These are phyloP conservation scores for Neolentinus lepideus DNA, from an alignment of 1,284 basidiomycete genomes.

Conservation along the genomic window DNA sequence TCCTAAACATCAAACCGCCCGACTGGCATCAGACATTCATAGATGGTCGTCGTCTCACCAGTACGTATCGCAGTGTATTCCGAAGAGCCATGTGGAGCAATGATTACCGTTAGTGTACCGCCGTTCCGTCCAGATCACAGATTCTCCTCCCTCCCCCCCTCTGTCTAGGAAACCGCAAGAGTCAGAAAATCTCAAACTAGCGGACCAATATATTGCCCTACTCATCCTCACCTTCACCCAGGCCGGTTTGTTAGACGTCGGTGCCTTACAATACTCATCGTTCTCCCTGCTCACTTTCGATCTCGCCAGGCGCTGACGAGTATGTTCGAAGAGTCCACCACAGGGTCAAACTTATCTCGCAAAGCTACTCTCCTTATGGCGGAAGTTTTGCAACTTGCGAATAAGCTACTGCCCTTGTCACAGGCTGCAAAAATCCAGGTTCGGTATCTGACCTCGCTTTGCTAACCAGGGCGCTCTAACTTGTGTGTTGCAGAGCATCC, in stretches of 20 bases:
- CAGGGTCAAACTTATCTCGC: constrained; percentile 63
- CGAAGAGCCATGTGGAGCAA: constrained; percentile 1
- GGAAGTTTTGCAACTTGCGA: constrained; percentile 85
- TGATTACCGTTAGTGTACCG: constrained; percentile 51
- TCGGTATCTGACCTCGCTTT: constrained; percentile 11
- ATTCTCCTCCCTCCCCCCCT: constrained; percentile 10
- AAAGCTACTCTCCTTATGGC: constrained; percentile 93
- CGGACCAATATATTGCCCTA: constrained; percentile 93
- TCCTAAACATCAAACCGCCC: constrained; percentile 87
- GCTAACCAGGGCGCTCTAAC: background rate
- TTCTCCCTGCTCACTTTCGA: constrained; percentile 4
- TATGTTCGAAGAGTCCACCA: constrained; percentile 75
- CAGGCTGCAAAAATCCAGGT: constrained; percentile 83
- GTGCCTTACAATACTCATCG: constrained; percentile 15
- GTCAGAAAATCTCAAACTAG: constrained; percentile 67
- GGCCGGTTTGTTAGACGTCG: constrained; percentile 81
- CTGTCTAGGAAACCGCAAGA: constrained; percentile 22
- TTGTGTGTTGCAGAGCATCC: constrained; percentile 54
- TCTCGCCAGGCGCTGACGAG: constrained; percentile 67
- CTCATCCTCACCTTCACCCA: constrained; percentile 83
- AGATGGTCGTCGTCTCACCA: constrained; percentile 78
- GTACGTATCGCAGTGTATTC: constrained; percentile 35
- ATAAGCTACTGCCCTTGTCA: constrained; percentile 80
- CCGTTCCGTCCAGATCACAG: constrained; percentile 39
- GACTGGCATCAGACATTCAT: constrained; percentile 90